phyloP scores from a whole-genome alignment of 1,284 basidiomycete genomes.

The Boletellus deceptivus region DNA sequence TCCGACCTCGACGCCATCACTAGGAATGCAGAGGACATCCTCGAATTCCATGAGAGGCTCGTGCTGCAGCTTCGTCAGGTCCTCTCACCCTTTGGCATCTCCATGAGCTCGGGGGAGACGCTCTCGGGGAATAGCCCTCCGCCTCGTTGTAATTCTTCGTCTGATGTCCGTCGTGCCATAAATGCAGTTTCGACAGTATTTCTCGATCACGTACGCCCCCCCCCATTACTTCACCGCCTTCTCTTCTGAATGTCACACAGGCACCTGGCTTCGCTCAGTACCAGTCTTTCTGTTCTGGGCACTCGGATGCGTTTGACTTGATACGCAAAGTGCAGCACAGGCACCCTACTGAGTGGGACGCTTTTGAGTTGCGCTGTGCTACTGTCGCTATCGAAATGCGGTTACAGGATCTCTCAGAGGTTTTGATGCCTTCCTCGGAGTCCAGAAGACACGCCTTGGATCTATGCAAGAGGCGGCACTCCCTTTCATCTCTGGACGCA shows the following conservation, averaged over 20 bases:
- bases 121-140: conserved; percentile 13
- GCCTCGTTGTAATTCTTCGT: conserved; percentile 5
- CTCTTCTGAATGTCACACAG: conserved; percentile 39
- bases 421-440: conserved; percentile 11
- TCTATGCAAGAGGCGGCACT: conserved; percentile 34
- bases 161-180: conserved; percentile 44
- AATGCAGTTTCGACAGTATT: conserved; percentile 61
- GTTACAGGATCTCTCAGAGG: conserved; percentile 11
- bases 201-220: conserved; percentile 56
- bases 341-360: conserved; percentile 71
- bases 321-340: conserved; percentile 63
- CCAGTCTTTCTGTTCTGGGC: conserved; percentile 80
- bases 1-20: conserved; percentile 57
- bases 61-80: conserved; percentile 58
- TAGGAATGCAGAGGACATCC: conserved; percentile 73
- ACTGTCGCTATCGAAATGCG: conserved; percentile 44
- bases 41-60: conserved; percentile 72
- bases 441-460: conserved; percentile 14
- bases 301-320: conserved; percentile 75
- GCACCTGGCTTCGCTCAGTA: conserved; percentile 75
- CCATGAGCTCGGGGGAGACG: conserved; percentile 30
- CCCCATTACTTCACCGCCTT: neutral
- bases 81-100: conserved; percentile 52
- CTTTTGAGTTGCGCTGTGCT: conserved; percentile 76
- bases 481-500: conserved; percentile 32